These are phyloP conservation scores for Phycomyces blakesleeanus DNA, from an alignment of 192 early-diverging fungal genomes.

Conservation along the genomic window DNA sequence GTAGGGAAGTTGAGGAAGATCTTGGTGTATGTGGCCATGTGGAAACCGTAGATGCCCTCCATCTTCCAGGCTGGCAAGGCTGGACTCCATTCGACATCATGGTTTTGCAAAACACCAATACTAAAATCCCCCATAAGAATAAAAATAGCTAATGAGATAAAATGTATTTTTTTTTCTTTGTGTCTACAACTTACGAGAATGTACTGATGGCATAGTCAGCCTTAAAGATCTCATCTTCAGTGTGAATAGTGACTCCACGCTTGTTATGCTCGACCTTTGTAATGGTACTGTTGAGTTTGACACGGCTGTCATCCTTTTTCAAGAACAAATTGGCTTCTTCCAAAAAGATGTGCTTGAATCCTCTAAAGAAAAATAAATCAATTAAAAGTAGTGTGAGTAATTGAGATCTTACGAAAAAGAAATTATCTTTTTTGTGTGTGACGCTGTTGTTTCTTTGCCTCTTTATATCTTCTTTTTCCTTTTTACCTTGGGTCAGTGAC, in stretches of 20 bases:
- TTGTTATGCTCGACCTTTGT: conserved; percentile 25
- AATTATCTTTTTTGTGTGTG: no score
- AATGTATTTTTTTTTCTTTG: no score
- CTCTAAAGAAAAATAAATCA: conserved; percentile 14
- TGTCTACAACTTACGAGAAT: conserved; percentile 29
- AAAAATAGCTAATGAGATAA: no score
- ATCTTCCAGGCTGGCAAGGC: conserved; percentile 35
- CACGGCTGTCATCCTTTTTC: conserved; percentile 25
- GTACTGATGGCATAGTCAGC: conserved; percentile 42
- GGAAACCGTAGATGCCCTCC: conserved; percentile 36
- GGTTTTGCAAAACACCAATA: conserved; percentile 34
- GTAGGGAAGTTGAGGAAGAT: conserved; percentile 36
- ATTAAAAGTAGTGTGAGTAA: no score
- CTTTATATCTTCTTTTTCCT: background rate
- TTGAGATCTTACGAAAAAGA: no score
- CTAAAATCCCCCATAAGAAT: no score
- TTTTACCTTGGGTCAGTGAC: conserved; percentile 32
- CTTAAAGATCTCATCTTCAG: conserved; percentile 25
- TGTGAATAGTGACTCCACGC: conserved; percentile 24
- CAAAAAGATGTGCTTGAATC: conserved; percentile 33
- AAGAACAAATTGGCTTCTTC: conserved; percentile 24
- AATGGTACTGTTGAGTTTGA: conserved; percentile 25
- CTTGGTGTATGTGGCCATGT: conserved; percentile 41
- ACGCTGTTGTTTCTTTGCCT: no score
- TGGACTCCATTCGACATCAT: conserved; percentile 31